A percentile compares a stretch with the other conserved stretches of the same genome.
Evolutionary conservation across 768 basidiomycete species (phyloP).

Genomic region (Boletus barrowsii): DNA sequence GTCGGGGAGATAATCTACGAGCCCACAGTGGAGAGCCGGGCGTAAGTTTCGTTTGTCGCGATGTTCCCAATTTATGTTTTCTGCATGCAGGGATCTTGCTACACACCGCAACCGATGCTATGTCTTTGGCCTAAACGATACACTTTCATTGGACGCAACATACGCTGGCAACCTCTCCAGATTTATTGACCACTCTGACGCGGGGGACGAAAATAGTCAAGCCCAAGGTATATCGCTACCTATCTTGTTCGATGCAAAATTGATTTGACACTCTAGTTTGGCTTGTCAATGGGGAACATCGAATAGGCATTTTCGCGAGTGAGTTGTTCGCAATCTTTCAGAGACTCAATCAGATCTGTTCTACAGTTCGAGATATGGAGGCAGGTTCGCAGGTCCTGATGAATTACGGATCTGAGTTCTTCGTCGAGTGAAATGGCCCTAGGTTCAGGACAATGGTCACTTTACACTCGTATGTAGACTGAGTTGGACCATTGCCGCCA

Average conservation of each 20-base stretch:
- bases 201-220: conserved; percentile 38
- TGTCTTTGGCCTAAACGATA: conserved; percentile 51
- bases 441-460: not conserved
- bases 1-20: conserved; percentile 58
- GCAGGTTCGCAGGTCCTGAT: conserved; percentile 52
- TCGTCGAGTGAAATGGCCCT: conserved; percentile 18
- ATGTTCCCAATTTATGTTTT: not conserved
- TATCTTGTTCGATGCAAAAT: not conserved
- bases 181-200: conserved; percentile 59
- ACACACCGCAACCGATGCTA: conserved; percentile 56
- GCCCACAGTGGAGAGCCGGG: conserved; percentile 47
- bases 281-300: conserved; percentile 63
- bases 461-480: not conserved
- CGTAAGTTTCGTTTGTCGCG: conserved; percentile 35
- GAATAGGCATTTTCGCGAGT: conserved; percentile 53
- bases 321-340: not conserved
- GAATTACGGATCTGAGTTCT: conserved; percentile 55
- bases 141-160: conserved; percentile 51
- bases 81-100: conserved; percentile 39
- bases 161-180: conserved; percentile 60
- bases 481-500: not conserved
- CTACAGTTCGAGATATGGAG: conserved; percentile 37
- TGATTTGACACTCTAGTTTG: conserved; percentile 36
- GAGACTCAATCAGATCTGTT: not conserved
- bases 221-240: conserved; percentile 39